Percentiles rank a stretch among this genome's conserved stretches.
Conservation (phyloP, 1,139 yeast species). For the Yamadazyma sp. region DNA sequence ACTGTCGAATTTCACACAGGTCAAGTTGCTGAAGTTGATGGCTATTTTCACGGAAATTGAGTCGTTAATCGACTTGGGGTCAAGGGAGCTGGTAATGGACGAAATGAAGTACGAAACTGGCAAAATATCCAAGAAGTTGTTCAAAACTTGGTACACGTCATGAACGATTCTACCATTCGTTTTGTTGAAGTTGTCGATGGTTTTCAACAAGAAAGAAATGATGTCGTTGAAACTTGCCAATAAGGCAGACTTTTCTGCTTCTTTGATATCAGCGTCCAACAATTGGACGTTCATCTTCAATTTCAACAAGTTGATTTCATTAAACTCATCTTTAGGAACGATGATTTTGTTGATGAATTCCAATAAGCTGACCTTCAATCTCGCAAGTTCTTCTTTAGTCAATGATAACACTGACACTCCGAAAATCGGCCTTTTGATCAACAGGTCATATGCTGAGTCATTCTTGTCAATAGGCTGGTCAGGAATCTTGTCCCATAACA, state of each 20-base stretch:
- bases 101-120: conserved; percentile 74
- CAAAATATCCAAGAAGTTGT: conserved; percentile 62
- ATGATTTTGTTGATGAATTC: conserved; percentile 23
- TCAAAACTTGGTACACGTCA: conserved; percentile 49
- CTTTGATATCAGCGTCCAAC: conserved; percentile 43
- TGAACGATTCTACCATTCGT: conserved; percentile 20
- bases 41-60: conserved; percentile 39
- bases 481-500: conserved; percentile 56
- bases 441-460: conserved; percentile 33
- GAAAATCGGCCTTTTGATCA: conserved; percentile 59
- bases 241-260: conserved; percentile 26
- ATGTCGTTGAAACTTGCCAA: conserved; percentile 46
- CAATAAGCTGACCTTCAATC: conserved; percentile 34
- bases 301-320: conserved; percentile 45
- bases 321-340: conserved; percentile 35
- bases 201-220: conserved; percentile 36
- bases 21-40: conserved; percentile 56
- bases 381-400: conserved; percentile 47
- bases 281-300: conserved; percentile 59
- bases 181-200: conserved; percentile 28
- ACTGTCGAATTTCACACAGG: conserved; percentile 67
- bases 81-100: conserved; percentile 59
- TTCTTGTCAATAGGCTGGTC: conserved; percentile 34
- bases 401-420: conserved; percentile 59
- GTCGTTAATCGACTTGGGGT: conserved; percentile 41